Evolutionary conservation across 2,329 filamentous ascomycete species (phyloP), one percentile per base, ranked within the genome.

Genomic region (Sordariomycetes sp.): DNA sequence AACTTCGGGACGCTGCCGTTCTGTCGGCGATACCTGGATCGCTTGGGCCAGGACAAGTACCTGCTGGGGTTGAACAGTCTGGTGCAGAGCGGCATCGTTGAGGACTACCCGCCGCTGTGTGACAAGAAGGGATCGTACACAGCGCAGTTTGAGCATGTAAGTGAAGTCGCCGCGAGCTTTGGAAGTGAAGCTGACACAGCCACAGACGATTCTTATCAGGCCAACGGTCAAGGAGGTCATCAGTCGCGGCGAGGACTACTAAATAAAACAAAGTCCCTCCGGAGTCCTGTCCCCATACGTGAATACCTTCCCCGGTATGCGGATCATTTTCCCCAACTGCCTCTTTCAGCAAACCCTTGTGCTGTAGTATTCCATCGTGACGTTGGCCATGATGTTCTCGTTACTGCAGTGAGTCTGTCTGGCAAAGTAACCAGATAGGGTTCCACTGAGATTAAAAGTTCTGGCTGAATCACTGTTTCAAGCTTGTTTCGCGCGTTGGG

Each of bases 51-150:
- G 57, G 86, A 95, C 41, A 94, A 94, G 60, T 95, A 96, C 54
- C 72, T 94, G 24, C 70, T 94, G 7, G 88, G 88, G 81, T 66
- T 95, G 57, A 94, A 94, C 62, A 90, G 80, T 51, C 70, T 95
- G 27, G 86, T 95, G 30, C 70, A 76, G 27, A 77, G 70, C 38
- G 87, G 86, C 38, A 83, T 95, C 46, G 85, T 95, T 28, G 85
- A 95, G 61, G 78, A 84, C 28, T 95, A 95, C 55, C 86, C 87
- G 25, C 88, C 88, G 20, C 67, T 95, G 47, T 80, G 83, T 46
- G 88, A 95, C 63, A 79, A 88, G 62, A 94, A 93, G 72, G 90
- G 90, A 39, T 93, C 85, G 18, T 94, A 94, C 59, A 93, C 87
- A 18, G 90, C 88, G 43, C 88, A 95, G 57, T 94, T 79, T 54